phyloP scores from a whole-genome alignment of 2,329 filamentous ascomycete species.

The Purpureocillium lavendulum region DNA sequence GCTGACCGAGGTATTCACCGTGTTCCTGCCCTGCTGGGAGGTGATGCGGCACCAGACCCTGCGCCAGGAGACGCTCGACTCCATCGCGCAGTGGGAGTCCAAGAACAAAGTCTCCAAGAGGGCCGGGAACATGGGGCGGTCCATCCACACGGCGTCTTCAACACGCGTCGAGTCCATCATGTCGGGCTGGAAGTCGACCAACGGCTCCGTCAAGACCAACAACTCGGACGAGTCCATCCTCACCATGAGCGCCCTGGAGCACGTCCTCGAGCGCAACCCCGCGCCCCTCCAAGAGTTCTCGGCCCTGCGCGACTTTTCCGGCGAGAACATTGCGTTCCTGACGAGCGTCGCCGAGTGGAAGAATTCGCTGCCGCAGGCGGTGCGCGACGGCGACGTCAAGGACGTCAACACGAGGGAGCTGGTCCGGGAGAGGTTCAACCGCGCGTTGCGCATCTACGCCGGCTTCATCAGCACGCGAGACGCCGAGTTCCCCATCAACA shows the following conservation, averaged over 20 bases:
- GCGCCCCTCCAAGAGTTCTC: conserved; percentile 55
- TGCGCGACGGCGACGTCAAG: conserved; percentile 9
- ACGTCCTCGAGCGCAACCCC: conserved; percentile 50
- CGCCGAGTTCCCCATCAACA: conserved; percentile 58
- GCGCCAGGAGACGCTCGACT: conserved; percentile 32
- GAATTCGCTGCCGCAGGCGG: conserved; percentile 17
- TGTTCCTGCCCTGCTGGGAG: conserved; percentile 54
- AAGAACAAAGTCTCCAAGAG: conserved; percentile 19
- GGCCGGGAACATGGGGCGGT: conserved; percentile 10
- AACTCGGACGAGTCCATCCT: conserved; percentile 33
- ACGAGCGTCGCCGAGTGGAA: conserved; percentile 51
- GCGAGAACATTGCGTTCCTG: conserved; percentile 63
- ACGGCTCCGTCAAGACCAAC: conserved; percentile 16
- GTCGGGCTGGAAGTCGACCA: conserved; percentile 22
- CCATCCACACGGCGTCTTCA: conserved; percentile 9
- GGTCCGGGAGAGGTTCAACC: conserved; percentile 42
- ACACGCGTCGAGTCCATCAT: conserved; percentile 18
- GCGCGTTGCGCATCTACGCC: conserved; percentile 52
- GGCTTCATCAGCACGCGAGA: conserved; percentile 50
- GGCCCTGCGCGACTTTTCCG: conserved; percentile 57
- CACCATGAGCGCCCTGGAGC: conserved; percentile 54
- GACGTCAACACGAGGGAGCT: conserved; percentile 17
- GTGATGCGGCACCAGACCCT: conserved; percentile 34
- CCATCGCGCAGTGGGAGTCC: conserved; percentile 34
- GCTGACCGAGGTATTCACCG: conserved; percentile 50